Evolutionary conservation across 257 asterid genomes (phyloP), one percentile per base, ranked within the genome.

Genomic region (Anisodus tanguticus): DNA sequence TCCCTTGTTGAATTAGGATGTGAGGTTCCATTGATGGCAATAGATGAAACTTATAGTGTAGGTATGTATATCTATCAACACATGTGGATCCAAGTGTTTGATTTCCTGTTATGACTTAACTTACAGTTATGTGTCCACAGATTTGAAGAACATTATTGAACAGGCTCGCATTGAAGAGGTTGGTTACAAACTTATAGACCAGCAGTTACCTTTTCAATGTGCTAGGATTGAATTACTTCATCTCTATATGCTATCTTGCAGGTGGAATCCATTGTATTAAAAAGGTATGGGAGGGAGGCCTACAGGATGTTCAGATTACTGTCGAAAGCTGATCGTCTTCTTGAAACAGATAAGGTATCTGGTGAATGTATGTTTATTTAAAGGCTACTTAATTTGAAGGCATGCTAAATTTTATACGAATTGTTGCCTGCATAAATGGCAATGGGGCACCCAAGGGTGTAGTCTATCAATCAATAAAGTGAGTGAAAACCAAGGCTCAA

Each of bases 101-200:
- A 37, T 82, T 53, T 55, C 37, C 51, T 59, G 0, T 11, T 60
- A 6, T 80, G 7, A 51, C 83, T 76, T 51, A 43, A 81, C 67
- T 86, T 76, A 62, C 81, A 45, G 57, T 80, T 80, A 78, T 85
- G 82, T 85, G 22, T 85, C 83, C 84, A 69, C 97, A 96, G 99
- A 95, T 90, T 83, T 97, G 86, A 95, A 93, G 88, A 87, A 88
- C 84, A 88, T 92, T 82, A 87, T 93, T 88, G 93, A 93, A 85
- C 83, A 43, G 90, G 97, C 98, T 86, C 98, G 87, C 91, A 90
- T 53, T 80, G 97, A 97, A 90, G 99, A 97, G 89, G 98, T 94
- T 83, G 43, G 89, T 88, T 67, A 39, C 80, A 37, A 66, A 43
- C 80, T 86, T 70, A 43, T 83, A 62, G 35, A 79, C 80, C 58